Evolutionary conservation across 192 early-diverging fungal genomes (phyloP), one percentile per base, ranked within the genome.

Genomic region (Haplosporangium gracile): DNA sequence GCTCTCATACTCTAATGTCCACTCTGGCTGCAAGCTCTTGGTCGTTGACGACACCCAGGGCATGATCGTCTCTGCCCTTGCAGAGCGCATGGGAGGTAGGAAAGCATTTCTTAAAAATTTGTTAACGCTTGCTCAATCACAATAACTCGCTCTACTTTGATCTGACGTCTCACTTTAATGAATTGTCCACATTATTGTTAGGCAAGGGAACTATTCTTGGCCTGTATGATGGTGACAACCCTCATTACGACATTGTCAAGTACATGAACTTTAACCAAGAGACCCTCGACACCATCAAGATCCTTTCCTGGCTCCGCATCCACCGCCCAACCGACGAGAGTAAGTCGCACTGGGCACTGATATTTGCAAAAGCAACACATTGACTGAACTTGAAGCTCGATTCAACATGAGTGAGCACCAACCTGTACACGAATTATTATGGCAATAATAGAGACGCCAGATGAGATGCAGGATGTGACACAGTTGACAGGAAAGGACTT

Each of bases 11-110:
- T 95, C 93, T 13, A 98, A 99, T 77, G 93, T 99, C 5, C 95
- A 93, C 65, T 89, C 96, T 43, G 74, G 90, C 53, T 89, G 91
- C 10, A 93, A 93, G 16, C 60, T 97, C 9, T 82, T 99, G 68
- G 94, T 97, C 18, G 95, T 97, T 0, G 99, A 99, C 87, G 98
- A 99, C 74, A 95, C 95, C 0, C 96, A 95, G 68, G 99, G 98
- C 18, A 89, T 99, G 76, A 43, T 99, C 0, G 83, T 96, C 7
- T 85, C 93, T 8, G 95, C 97, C 1, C 80, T 98, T n/a, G 90
- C 97, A 39, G 95, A 98, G 79, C 93, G 97, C 38, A 93, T 97
- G 82, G 91, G 88, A 36, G 92, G 88, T 85, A 79, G 53, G 32
- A 0, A n/a, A 29, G n/a, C 20, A 32, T 36, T 9, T 65, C 32